Base-by-base conservation (phyloP, 2,329 filamentous ascomycete genomes). In the Leptoxyphium fumago region DNA sequence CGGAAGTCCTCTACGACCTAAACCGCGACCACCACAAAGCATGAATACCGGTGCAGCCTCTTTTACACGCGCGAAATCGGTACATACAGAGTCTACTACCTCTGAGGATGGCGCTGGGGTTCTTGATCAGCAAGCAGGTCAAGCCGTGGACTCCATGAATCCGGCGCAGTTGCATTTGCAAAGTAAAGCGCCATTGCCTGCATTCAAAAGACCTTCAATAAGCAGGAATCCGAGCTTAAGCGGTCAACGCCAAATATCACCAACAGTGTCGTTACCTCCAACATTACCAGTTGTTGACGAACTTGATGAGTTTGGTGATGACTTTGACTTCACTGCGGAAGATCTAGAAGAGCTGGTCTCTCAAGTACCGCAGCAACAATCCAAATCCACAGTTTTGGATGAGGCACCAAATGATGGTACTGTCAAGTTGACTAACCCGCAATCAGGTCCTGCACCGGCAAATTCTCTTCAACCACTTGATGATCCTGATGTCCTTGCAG, bases 271-370 rank as follows among this genome's bases (percentile, higher is more conserved):
- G 11, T 4, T 5, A 6, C 15, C 32, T 10, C 41, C 43, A 40
- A 18, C 43, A 30, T 26, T 38, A 13, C 40, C 48, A 7, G 42
- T 40, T 13, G 29, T 29, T 42, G 15, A 52, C 15, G 51, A 54
- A 9, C 48, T 50, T 32, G 68, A 70, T 43, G 68, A 71, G 30
- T 70, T 70, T 52, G 67, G 53, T 6, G 62, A 68, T 44, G 68
- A 68, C 30, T 64, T 69, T 41, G 66, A 70, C 43, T 51, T 74
- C 6, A 71, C 77, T 51, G 69, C 65, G 4, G 76, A 73, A 46
- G 74, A 77, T 53, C 58, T 80, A 42, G 72, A 78, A 49, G 68
- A 75, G 43, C 64, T 78, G 34, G 67, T 73, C 38, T 74, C 74
- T 8, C 56, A 58, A 17, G 21, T 38, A 26, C 43, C 44, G 13